These are phyloP conservation scores for Cucurbita pepo DNA, from an alignment of 306 rosid genomes.

Conservation along the genomic window DNA sequence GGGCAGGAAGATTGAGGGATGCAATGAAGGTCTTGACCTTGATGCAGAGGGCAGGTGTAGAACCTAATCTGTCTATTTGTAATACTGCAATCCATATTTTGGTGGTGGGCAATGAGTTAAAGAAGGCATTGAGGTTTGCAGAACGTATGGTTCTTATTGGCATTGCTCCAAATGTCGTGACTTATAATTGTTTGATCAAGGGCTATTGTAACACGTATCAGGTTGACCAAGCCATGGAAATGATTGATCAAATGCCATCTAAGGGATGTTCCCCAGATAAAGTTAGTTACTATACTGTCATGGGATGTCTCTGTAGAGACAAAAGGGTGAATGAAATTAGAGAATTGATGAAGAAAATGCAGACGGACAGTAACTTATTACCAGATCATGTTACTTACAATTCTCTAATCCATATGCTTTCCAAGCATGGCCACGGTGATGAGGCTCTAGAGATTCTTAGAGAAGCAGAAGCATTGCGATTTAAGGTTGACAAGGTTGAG, in stretches of 20 bases:
- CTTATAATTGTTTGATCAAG: constrained; percentile 67
- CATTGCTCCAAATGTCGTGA: constrained; percentile 48
- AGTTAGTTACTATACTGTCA: constrained; percentile 69
- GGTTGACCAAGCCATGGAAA: constrained; percentile 43
- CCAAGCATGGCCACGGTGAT: constrained; percentile 61
- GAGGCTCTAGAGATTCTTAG: constrained; percentile 53
- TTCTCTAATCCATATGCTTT: constrained; percentile 50
- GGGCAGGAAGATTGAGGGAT: constrained; percentile 59
- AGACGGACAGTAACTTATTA: constrained; percentile 24
- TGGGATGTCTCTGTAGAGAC: constrained; percentile 60
- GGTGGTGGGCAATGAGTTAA: constrained; percentile 43
- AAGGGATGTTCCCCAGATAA: constrained; percentile 65
- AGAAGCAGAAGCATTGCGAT: constrained; percentile 63
- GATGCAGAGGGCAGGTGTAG: constrained; percentile 87
- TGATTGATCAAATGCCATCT: constrained; percentile 47
- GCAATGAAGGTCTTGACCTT: constrained; percentile 55
- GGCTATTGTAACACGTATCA: constrained; percentile 53
- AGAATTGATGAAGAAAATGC: constrained; percentile 46
- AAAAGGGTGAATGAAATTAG: constrained; percentile 45
- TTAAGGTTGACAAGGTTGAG: constrained; percentile 62
- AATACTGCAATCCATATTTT: constrained; percentile 64
- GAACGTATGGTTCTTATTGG: constrained; percentile 50
- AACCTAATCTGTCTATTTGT: constrained; percentile 51
- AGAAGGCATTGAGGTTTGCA: constrained; percentile 51
- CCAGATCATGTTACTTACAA: constrained; percentile 77